Evolutionary conservation across 768 basidiomycete genomes (phyloP).

Genomic region (Hygrocybe punicea): DNA sequence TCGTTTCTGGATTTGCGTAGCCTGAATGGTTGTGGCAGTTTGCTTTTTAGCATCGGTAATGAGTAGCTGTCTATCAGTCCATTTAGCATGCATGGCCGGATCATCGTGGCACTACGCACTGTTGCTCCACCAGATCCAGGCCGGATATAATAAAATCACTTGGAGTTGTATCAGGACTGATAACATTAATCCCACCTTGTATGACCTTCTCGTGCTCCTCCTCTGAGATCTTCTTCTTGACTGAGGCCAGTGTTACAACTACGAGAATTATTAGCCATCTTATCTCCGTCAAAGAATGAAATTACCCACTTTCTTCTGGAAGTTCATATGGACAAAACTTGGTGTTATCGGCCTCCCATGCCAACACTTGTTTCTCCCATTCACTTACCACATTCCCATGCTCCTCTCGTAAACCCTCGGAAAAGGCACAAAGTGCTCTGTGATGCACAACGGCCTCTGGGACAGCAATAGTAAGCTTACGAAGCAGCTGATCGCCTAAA

Average conservation of each 20-base stretch:
- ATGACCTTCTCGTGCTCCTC: conserved; percentile 12
- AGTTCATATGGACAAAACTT: conserved; percentile 15
- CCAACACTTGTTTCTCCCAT: conserved; percentile 13
- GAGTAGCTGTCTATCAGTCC: neutral
- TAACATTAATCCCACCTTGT: neutral
- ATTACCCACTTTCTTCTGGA: conserved; percentile 8
- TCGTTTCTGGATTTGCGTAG: conserved; percentile 2
- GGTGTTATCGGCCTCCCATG: conserved; percentile 12
- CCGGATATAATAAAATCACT: conserved; percentile 15
- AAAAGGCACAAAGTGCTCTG: too few species aligned
- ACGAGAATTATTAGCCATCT: neutral
- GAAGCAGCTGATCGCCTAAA: conserved; percentile 13
- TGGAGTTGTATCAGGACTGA: neutral
- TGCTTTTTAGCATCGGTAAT: neutral
- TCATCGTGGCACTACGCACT: neutral
- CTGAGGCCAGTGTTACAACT: conserved; percentile 12
- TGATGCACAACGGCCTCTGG: too few species aligned
- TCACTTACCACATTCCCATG: too few species aligned
- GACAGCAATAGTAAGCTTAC: conserved; percentile 10
- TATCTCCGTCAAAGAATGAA: too few species aligned
- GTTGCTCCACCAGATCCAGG: neutral
- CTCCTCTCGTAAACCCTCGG: too few species aligned
- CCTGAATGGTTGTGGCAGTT: conserved; percentile 2
- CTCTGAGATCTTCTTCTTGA: conserved; percentile 10
- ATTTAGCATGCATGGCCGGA: neutral